phyloP scores from a whole-genome alignment of 1,139 yeast species.

The Taphrina populina region DNA sequence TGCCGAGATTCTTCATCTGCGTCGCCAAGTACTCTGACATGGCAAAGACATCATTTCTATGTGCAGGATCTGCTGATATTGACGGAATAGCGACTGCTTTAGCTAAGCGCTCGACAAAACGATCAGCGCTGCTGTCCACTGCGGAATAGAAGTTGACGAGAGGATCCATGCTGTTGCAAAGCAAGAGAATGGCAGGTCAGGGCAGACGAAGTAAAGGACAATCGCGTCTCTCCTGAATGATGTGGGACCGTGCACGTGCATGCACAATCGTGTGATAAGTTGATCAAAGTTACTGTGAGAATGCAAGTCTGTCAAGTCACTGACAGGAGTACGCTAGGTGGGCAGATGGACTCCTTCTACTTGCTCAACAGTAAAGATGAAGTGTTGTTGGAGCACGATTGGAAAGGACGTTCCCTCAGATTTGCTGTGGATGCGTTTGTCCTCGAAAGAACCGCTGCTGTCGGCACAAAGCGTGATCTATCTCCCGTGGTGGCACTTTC shows the following conservation, averaged over 20 bases:
- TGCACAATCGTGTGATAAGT: no score
- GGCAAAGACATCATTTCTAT: conserved; percentile 76
- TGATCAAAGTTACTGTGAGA: no score
- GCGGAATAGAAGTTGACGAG: conserved; percentile 12
- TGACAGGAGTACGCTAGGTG: no score
- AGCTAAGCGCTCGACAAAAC: conserved; percentile 50
- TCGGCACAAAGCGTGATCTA: neutral
- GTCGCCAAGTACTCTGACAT: conserved; percentile 79
- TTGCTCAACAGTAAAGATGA: conserved; percentile 17
- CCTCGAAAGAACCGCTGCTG: neutral
- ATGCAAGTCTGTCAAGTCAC: no score
- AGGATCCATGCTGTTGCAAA: no score
- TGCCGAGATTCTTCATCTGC: conserved; percentile 71
- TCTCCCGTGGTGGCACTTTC: conserved; percentile 2
- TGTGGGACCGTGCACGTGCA: no score
- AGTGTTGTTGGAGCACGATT: conserved; percentile 40
- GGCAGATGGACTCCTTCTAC: conserved; percentile 27
- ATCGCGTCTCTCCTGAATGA: no score
- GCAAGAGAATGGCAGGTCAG: no score
- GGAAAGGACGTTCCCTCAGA: conserved; percentile 18
- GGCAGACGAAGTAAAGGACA: no score
- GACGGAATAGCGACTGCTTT: conserved; percentile 91
- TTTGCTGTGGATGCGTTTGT: conserved; percentile 6
- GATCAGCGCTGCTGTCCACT: conserved; percentile 30
- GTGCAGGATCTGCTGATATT: conserved; percentile 83